Conservation (phyloP, 306 rosid genomes). For the Malus fusca region DNA sequence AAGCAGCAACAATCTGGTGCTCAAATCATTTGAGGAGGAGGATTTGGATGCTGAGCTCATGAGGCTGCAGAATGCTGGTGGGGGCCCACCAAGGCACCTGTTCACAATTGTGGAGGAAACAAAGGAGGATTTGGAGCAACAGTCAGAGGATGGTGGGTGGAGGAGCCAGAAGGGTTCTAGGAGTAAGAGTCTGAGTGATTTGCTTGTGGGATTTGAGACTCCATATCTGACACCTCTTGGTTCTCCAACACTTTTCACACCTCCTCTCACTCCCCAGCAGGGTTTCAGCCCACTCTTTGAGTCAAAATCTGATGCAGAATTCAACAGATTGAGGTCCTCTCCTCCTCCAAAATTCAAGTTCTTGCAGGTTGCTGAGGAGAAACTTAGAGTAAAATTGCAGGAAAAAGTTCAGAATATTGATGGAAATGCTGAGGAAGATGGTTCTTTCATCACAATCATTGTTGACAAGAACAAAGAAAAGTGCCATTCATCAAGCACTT, state of each 20-base stretch:
- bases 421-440: conserved; percentile 43
- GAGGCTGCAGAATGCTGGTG: conserved; percentile 53
- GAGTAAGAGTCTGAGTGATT: conserved; percentile 73
- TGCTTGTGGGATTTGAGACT: conserved; percentile 64
- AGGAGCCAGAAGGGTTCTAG: conserved; percentile 43
- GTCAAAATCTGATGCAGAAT: conserved; percentile 76
- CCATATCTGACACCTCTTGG: conserved; percentile 80
- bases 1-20: conserved; percentile 35
- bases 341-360: conserved; percentile 97
- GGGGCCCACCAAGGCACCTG: conserved; percentile 72
- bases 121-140: conserved; percentile 66
- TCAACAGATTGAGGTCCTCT: conserved; percentile 72
- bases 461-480: conserved; percentile 55
- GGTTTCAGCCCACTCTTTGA: conserved; percentile 79
- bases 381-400: conserved; percentile 51
- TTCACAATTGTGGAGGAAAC: conserved; percentile 96
- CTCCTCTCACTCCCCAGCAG: conserved; percentile 66
- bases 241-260: conserved; percentile 73
- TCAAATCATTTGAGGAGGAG: conserved; percentile 74
- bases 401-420: conserved; percentile 31
- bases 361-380: conserved; percentile 89
- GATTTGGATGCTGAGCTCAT: conserved; percentile 52
- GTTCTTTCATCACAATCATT: conserved; percentile 50
- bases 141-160: conserved; percentile 60
- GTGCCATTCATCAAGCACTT: conserved; percentile 61